phyloP scores from a whole-genome alignment of 2,329 filamentous ascomycete species.

The Ophiostoma pallidulum region DNA sequence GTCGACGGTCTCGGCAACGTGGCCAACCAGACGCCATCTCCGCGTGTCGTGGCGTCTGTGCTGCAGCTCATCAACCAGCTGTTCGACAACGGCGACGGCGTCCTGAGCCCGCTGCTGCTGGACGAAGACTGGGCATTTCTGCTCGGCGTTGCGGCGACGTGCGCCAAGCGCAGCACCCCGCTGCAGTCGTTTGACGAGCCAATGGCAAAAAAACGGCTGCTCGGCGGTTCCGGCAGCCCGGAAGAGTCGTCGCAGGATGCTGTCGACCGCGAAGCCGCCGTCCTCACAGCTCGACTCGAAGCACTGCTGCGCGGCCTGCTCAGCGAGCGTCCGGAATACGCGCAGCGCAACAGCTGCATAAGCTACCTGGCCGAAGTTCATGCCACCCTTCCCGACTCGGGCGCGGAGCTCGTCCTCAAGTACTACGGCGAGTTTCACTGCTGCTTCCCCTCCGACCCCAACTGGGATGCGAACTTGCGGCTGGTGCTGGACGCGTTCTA shows the following conservation, averaged over 20 bases:
- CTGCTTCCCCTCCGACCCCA: conserved; percentile 60
- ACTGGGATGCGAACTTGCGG: conserved; percentile 56
- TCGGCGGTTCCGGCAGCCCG: neutral
- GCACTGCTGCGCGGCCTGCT: conserved; percentile 32
- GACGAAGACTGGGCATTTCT: conserved; percentile 59
- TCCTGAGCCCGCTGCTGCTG: conserved; percentile 45
- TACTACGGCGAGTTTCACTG: conserved; percentile 61
- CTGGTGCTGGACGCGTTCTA: conserved; percentile 56
- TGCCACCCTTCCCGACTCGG: conserved; percentile 52
- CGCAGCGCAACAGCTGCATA: conserved; percentile 58
- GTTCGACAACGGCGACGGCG: conserved; percentile 42
- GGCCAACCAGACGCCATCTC: conserved; percentile 34
- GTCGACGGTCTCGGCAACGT: conserved; percentile 48
- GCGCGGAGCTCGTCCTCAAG: conserved; percentile 53
- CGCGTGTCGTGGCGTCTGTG: conserved; percentile 37
- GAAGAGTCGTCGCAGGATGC: conserved; percentile 28
- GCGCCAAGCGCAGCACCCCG: conserved; percentile 29
- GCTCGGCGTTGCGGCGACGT: conserved; percentile 49
- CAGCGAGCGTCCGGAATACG: conserved; percentile 37
- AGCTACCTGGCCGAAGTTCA: conserved; percentile 56
- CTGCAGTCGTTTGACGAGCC: neutral
- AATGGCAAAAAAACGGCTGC: neutral
- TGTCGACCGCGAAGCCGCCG: conserved; percentile 34
- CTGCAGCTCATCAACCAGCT: conserved; percentile 46
- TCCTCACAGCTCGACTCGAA: conserved; percentile 42